Percentiles rank a stretch among this genome's conserved stretches.
Conservation (phyloP, 768 basidiomycete species). For the Calocybe cyanea region DNA sequence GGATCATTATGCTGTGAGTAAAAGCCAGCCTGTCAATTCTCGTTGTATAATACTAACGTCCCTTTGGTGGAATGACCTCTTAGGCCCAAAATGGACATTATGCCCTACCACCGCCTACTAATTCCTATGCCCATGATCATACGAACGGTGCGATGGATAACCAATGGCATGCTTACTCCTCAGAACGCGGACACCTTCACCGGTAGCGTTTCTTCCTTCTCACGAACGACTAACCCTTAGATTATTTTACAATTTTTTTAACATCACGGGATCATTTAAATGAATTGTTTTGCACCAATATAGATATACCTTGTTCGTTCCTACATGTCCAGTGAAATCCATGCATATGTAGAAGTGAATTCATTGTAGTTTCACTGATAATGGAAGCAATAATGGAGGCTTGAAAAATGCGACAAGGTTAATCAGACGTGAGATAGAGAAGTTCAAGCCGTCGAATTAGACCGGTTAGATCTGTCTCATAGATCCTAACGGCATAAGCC, state of each 20-base stretch:
- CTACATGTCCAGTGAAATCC: background rate
- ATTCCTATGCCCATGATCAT: constrained; percentile 42
- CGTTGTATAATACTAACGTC: background rate
- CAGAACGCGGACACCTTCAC: constrained; percentile 60
- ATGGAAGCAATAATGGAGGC: background rate
- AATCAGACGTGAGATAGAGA: constrained; percentile 26
- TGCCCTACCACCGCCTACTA: constrained; percentile 30
- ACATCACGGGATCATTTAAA: background rate
- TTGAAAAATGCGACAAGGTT: constrained; percentile 15
- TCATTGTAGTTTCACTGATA: background rate
- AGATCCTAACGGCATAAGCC: constrained; percentile 25
- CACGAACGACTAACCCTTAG: constrained; percentile 2
- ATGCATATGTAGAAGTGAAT: background rate
- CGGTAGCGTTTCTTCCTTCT: constrained; percentile 34
- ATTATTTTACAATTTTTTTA: constrained; percentile 13
- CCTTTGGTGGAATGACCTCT: constrained; percentile 16
- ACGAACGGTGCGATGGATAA: constrained; percentile 44
- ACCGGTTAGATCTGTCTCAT: constrained; percentile 9
- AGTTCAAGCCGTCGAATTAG: constrained; percentile 20
- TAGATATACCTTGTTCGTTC: background rate
- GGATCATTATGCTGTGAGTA: constrained; percentile 53
- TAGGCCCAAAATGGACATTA: constrained; percentile 36
- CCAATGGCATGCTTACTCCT: constrained; percentile 62
- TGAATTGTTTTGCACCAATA: too few relatives aligned
- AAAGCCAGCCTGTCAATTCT: too few relatives aligned